Conservation (phyloP, 2,329 filamentous ascomycete species). For the Laburnicola sp. region DNA sequence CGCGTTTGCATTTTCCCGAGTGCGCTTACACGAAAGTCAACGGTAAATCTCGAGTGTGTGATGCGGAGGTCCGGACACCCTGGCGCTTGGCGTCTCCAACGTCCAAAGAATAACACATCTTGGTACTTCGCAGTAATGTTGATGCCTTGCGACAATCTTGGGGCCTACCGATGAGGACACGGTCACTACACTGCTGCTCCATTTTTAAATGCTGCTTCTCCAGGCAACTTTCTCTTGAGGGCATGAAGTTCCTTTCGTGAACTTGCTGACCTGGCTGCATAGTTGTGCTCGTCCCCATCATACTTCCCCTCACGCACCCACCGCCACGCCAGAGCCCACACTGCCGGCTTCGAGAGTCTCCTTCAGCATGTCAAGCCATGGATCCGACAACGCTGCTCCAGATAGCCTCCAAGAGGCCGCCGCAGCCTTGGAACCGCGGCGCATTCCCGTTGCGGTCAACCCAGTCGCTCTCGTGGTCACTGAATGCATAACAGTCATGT, state of each 20-base stretch:
- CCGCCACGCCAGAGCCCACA: constrained; percentile 18
- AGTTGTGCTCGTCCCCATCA: constrained; percentile 31
- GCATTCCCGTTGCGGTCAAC: constrained; percentile 79
- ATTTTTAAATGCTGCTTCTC: constrained; percentile 9
- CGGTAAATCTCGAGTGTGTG: too few species aligned
- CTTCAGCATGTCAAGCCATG: constrained; percentile 36
- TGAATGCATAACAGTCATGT: constrained; percentile 98
- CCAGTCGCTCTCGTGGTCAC: constrained; percentile 92
- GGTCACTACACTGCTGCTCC: constrained; percentile 9
- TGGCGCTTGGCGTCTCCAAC: constrained; percentile 10
- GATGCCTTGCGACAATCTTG: constrained; percentile 21
- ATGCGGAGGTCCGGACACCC: constrained; percentile 4
- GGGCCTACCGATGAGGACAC: constrained; percentile 16
- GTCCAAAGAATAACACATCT: constrained; percentile 5
- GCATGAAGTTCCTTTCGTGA: constrained; percentile 32
- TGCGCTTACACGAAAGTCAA: too few species aligned
- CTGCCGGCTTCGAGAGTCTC: constrained; percentile 5
- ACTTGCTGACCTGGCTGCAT: constrained; percentile 31
- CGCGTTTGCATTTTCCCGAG: too few species aligned
- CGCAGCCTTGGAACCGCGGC: constrained; percentile 27
- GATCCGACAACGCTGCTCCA: constrained; percentile 25
- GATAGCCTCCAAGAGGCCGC: constrained; percentile 30
- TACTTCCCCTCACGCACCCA: constrained; percentile 21
- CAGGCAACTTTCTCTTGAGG: constrained; percentile 22
- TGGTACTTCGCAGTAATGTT: constrained; percentile 11